These are phyloP conservation scores for Coccomyxa sp. DNA, from an alignment of 139 green algal genomes.

Conservation along the genomic window DNA sequence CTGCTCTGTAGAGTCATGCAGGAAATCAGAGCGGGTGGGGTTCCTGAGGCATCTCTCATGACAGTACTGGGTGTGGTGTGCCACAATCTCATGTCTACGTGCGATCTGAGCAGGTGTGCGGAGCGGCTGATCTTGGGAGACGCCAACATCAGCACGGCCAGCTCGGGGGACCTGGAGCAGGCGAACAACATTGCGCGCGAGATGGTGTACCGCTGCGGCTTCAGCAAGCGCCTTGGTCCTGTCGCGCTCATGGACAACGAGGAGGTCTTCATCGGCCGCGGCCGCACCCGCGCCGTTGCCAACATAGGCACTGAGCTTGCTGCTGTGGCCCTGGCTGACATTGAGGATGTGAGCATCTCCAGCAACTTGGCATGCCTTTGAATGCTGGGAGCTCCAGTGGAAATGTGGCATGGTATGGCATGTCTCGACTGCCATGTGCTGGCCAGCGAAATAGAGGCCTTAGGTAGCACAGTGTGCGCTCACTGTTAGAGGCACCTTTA, in stretches of 20 bases:
- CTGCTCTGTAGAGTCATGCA: too few species aligned
- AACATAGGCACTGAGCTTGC: conserved; percentile 53
- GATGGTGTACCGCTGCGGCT: conserved; percentile 82
- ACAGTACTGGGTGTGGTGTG: too few species aligned
- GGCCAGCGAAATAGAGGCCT: neutral
- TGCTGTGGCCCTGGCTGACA: conserved; percentile 34
- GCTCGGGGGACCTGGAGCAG: conserved; percentile 38
- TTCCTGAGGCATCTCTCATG: too few species aligned
- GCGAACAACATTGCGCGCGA: conserved; percentile 82
- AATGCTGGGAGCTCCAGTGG: neutral
- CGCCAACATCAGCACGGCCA: conserved; percentile 53
- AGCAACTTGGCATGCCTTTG: too few species aligned
- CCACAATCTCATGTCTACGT: too few species aligned
- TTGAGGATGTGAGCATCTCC: conserved; percentile 26
- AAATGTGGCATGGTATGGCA: neutral
- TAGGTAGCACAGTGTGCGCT: neutral
- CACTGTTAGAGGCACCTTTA: conserved; percentile 47
- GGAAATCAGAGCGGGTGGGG: too few species aligned
- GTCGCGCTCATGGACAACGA: conserved; percentile 67
- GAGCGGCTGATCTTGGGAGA: conserved; percentile 84
- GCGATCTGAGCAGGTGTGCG: conserved; percentile 38
- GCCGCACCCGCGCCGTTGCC: conserved; percentile 21
- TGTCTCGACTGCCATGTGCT: too few species aligned
- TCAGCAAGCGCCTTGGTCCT: conserved; percentile 64
- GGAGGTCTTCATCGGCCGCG: conserved; percentile 18